Base-by-base conservation (phyloP, 2,329 filamentous ascomycete species). In the Microdochium nivale region DNA sequence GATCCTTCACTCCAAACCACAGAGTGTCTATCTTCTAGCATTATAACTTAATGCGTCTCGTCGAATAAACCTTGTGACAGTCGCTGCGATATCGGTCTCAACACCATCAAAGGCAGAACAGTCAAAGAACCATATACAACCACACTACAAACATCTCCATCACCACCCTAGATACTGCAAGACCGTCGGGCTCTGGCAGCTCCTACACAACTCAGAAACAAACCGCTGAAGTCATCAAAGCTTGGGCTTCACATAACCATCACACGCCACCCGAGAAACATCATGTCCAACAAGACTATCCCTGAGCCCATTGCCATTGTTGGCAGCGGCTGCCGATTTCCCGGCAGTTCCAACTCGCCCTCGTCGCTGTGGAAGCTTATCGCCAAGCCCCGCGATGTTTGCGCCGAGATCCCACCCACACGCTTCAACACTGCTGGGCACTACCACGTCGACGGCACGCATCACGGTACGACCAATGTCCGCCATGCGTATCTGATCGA, bases 341-440 rank as follows among this genome's bases (percentile, higher is more conserved):
- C 58, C 2, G 58, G 58, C 4, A 43, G 44, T 10, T 50, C 48
- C 3, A 48, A 52, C 40, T 53, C 52, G 3, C 54, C 54, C 16
- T 57, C 56, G 2, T 47, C 44, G n/a, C 44, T 59, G 11, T 59
- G 58, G 58, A 43, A 51, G 16, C 48, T 58, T 3, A 51, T 58
- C 2, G 16, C 37, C 1, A 47, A 43, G 14, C 57, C 56, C 23
- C 51, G 23, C 7, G 51, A 54, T 49, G 11, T 56, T 30, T 37
- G 35, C 25, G 24, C 19, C 19, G 53, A 62, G 49, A 58, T 70
- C 2, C 67, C 67, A 0, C 43, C 53, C 5, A 58, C 63, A 43
- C 58, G 67, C 1, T 70, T 70, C 59, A 65, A 58, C 52, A 56
- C 58, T n/a, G 57, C 56, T 9, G 62, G 59, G 10, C 69, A 66